Percentiles rank a stretch among this genome's conserved stretches.
phyloP scores from a whole-genome alignment of 768 basidiomycete species.

The Dentipellis sp. region DNA sequence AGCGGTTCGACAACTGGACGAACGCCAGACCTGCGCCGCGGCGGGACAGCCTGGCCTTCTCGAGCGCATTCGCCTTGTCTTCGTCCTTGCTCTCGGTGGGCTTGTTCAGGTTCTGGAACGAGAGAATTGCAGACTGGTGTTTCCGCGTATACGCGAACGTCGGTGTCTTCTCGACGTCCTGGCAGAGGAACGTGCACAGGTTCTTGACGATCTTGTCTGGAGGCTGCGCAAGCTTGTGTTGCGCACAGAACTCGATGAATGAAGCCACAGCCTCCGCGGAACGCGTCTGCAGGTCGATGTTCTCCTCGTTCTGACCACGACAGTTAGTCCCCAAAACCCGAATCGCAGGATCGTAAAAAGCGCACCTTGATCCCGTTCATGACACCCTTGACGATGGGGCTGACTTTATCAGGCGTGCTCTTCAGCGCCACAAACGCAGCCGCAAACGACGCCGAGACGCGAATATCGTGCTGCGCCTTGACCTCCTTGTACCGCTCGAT shows the following conservation, averaged over 20 bases:
- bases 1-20: slow-evolving; percentile 62
- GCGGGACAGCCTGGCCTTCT: slow-evolving; percentile 69
- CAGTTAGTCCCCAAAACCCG: neutral
- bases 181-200: slow-evolving; percentile 92
- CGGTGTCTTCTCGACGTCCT: slow-evolving; percentile 83
- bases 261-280: slow-evolving; percentile 81
- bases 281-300: slow-evolving; percentile 77
- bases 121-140: slow-evolving; percentile 63
- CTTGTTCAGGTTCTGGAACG: slow-evolving; percentile 44
- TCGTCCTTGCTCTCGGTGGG: slow-evolving; percentile 27
- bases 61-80: slow-evolving; percentile 37
- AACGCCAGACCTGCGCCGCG: slow-evolving; percentile 85
- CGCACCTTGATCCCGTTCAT: slow-evolving; percentile 95
- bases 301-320: slow-evolving; percentile 67
- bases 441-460: slow-evolving; percentile 84
- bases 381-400: slow-evolving; percentile 91
- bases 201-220: slow-evolving; percentile 97
- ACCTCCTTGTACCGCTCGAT: slow-evolving; percentile 76
- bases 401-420: slow-evolving; percentile 86
- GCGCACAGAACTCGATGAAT: slow-evolving; percentile 80
- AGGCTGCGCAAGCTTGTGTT: slow-evolving; percentile 67
- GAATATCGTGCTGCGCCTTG: slow-evolving; percentile 79
- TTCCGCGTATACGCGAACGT: slow-evolving; percentile 69
- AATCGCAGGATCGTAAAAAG: neutral
- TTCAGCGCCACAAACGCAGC: slow-evolving; percentile 84